These are phyloP conservation scores for Pleomassaria siparia DNA, from an alignment of 2,329 filamentous ascomycete species.

Conservation along the genomic window DNA sequence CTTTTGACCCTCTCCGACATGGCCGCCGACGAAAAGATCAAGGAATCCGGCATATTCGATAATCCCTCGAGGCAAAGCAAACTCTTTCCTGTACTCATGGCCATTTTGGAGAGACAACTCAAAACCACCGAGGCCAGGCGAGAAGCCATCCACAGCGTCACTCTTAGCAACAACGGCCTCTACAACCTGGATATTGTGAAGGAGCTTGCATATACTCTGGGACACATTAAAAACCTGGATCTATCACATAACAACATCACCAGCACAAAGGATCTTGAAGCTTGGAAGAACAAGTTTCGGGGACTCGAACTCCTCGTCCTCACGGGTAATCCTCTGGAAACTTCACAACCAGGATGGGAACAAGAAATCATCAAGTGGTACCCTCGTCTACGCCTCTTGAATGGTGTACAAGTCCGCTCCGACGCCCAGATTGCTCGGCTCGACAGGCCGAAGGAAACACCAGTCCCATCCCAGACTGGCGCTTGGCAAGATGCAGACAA, in stretches of 20 bases:
- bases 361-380: conserved; percentile 78
- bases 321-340: conserved; percentile 70
- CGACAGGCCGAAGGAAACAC: conserved; percentile 52
- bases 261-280: conserved; percentile 66
- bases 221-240: conserved; percentile 84
- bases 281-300: conserved; percentile 78
- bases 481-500: conserved; percentile 74
- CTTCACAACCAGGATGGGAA: conserved; percentile 55
- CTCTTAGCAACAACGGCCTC: conserved; percentile 78
- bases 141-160: conserved; percentile 79
- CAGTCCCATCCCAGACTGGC: conserved; percentile 63
- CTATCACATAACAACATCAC: conserved; percentile 80
- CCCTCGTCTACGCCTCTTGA: conserved; percentile 75
- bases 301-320: conserved; percentile 80
- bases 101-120: conserved; percentile 77
- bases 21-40: conserved; percentile 69
- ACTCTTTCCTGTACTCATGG: conserved; percentile 90
- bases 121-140: conserved; percentile 70
- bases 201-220: conserved; percentile 74
- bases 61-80: conserved; percentile 73
- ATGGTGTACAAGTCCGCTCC: conserved; percentile 64
- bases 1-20: conserved; percentile 82
- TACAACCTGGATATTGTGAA: conserved; percentile 72
- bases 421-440: conserved; percentile 26
- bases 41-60: conserved; percentile 74